Base-by-base conservation (phyloP, 768 basidiomycete genomes). In the Pisolithus microcarpus region DNA sequence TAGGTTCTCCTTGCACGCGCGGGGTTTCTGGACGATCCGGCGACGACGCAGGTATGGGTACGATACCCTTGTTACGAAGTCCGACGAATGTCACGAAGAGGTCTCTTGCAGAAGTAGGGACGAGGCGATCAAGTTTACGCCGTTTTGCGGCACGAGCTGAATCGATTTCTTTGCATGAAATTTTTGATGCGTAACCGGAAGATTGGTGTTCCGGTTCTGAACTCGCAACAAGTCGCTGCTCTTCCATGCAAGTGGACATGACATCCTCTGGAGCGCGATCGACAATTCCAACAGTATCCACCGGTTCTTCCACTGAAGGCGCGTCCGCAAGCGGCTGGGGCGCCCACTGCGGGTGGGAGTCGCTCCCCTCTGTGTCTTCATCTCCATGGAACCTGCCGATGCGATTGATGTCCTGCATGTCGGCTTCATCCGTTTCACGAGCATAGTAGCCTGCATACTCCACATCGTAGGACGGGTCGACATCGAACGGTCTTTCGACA, bases 31-130 rank as follows among this genome's bases (percentile, higher is more conserved):
- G 52, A 53, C 42, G 51, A 34, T 56, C 58, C 28, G 54, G 38
- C 18, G 38, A 48, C n/a, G 52, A 49, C 44, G 53, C 42, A 38
- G 45, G 24, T 46, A 40, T 37, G 49, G 43, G 36, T 24, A 39
- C 24, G 34, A 49, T 18, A 18, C 18, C 53, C 49, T 61, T 58
- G 15, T 60, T 60, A 23, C 64, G 65, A 37, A 65, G 58, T n/a
- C 55, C 55, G 3, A 65, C 52, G 21, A 65, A 65, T 1, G 58
- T 47, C 40, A 49, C 58, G 28, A 65, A 64, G 26, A 65, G 15
- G 38, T 64, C 65, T 31, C 47, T 58, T 26, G 65, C 56, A 39
- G 65, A 60, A 39, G 56, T 40, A 5, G 58, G 61, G 47, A 61
- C 54, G 44, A 55, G 53, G 38, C 55, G 43, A 38, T 66, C 55